A percentile compares a stretch with the other conserved stretches of the same genome.
These are phyloP conservation scores for Rhodotorula kratochvilovae DNA, from an alignment of 768 basidiomycete genomes.

Conservation along the genomic window DNA sequence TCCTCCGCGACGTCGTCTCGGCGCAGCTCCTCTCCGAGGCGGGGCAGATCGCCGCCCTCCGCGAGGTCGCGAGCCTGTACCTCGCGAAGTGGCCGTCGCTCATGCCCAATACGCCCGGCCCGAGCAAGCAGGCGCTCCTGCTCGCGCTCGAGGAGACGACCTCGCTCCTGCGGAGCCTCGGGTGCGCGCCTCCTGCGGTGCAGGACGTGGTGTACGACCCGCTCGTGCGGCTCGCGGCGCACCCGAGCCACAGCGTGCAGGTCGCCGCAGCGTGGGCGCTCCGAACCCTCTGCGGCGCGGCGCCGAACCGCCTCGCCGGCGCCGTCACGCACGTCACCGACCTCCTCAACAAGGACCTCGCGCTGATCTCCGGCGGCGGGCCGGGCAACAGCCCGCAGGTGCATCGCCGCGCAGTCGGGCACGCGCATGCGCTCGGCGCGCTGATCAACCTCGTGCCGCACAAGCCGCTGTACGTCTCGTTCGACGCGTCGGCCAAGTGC, in stretches of 20 bases:
- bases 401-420: conserved; percentile 72
- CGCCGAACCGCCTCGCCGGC: conserved; percentile 76
- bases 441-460: conserved; percentile 79
- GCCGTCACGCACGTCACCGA: conserved; percentile 72
- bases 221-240: conserved; percentile 73
- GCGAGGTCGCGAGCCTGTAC: conserved; percentile 74
- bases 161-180: conserved; percentile 77
- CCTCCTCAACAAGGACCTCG: conserved; percentile 75
- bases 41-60: conserved; percentile 84
- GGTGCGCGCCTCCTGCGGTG: conserved; percentile 83
- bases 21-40: conserved; percentile 86
- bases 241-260: conserved; percentile 82
- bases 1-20: conserved; percentile 81
- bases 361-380: conserved; percentile 49
- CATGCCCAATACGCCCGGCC: conserved; percentile 75
- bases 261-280: conserved; percentile 81
- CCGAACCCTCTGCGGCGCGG: conserved; percentile 82
- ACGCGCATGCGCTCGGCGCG: conserved; percentile 82
- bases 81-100: conserved; percentile 88
- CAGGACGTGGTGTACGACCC: conserved; percentile 86
- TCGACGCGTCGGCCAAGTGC: conserved; percentile 69
- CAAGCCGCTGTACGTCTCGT: conserved; percentile 86
- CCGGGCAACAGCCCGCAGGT: conserved; percentile 9
- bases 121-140: conserved; percentile 63
- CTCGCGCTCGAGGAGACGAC: conserved; percentile 78